Evolutionary conservation across 2,329 filamentous ascomycete species (phyloP), one percentile per base, ranked within the genome.

Genomic region (Apiospora arundinis): DNA sequence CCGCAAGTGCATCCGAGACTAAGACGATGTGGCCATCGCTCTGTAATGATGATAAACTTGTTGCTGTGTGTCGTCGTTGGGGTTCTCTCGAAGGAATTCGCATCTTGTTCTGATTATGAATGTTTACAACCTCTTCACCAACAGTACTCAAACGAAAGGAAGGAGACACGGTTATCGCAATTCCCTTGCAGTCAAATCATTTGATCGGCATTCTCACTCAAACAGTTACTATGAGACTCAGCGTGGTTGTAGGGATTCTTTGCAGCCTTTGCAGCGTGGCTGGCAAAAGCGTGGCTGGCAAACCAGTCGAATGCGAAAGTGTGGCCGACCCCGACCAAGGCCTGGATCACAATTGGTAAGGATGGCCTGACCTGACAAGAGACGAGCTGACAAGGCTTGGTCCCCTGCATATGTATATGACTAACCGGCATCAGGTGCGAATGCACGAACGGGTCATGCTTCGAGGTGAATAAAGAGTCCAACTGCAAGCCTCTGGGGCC

Each of bases 381-480:
- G n/a, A n/a, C n/a, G n/a, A n/a, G n/a, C n/a, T n/a, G 52, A 32
- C 23, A 28, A 28, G 23, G 28, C 49, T 32, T 6, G 18, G 7
- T 3, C 49, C 25, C 8, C 7, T 21, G 23, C 25, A 16, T 56
- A 8, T 21, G 23, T 12, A 16, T 56, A 8, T 18, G 28, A n/a
- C 18, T 37, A 8, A 60, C 16, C 4, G 23, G 25, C 25, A 49
- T 23, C 8, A 60, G 52, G 52, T 60, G 52, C 52, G 52, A 60
- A 18, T 60, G 52, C 21, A 16, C 32, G 16, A 60, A 60, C 28
- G 52, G 52, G 8, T 60, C 52, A 21, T 60, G 52, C 52, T 60
- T 37, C 52, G 25, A 60, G 52, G 28, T 60, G 25, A 60, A 60
- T 18, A 37, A 60, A 9, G 52, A 60, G 52, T 60, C 32, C 52